These are phyloP conservation scores for Pilobolus umbonatus DNA, from an alignment of 192 early-diverging fungal genomes.

Conservation along the genomic window DNA sequence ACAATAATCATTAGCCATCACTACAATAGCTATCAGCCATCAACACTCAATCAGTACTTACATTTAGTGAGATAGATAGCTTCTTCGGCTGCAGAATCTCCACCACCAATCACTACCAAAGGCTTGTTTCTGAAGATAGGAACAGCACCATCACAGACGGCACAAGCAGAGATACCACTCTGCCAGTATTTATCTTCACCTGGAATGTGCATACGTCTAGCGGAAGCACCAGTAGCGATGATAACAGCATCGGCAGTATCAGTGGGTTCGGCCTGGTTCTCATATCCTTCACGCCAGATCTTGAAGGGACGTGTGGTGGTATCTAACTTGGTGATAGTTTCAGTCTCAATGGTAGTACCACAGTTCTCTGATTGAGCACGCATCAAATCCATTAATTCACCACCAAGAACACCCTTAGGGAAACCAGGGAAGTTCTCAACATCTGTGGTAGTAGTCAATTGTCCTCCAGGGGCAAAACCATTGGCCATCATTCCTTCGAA, in stretches of 20 bases:
- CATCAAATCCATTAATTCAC: conserved; percentile 83
- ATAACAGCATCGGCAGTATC: conserved; percentile 81
- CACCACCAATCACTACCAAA: conserved; percentile 93
- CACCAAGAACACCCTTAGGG: conserved; percentile 84
- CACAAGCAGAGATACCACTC: conserved; percentile 98
- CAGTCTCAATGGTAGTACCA: conserved; percentile 84
- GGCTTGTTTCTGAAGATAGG: conserved; percentile 97
- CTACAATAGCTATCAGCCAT: too few relatives aligned
- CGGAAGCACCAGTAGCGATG: conserved; percentile 98
- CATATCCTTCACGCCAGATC: conserved; percentile 80
- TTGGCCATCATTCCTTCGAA: conserved; percentile 97
- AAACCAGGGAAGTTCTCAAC: conserved; percentile 97
- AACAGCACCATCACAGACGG: conserved; percentile 97
- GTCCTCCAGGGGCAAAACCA: conserved; percentile 59
- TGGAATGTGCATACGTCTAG: conserved; percentile 82
- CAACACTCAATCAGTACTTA: too few relatives aligned
- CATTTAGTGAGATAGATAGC: conserved; percentile 95
- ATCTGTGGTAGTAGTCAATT: conserved; percentile 93
- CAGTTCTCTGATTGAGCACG: conserved; percentile 81
- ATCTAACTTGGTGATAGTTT: conserved; percentile 89
- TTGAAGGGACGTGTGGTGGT: conserved; percentile 75
- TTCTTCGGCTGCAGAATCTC: conserved; percentile 95
- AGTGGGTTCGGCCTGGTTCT: conserved; percentile 63
- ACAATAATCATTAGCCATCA: too few relatives aligned
- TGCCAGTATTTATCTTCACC: conserved; percentile 97